Evolutionary conservation across 352 stramenopile genomes (phyloP), one percentile per base, ranked within the genome.

Genomic region (Pythium chondricola): DNA sequence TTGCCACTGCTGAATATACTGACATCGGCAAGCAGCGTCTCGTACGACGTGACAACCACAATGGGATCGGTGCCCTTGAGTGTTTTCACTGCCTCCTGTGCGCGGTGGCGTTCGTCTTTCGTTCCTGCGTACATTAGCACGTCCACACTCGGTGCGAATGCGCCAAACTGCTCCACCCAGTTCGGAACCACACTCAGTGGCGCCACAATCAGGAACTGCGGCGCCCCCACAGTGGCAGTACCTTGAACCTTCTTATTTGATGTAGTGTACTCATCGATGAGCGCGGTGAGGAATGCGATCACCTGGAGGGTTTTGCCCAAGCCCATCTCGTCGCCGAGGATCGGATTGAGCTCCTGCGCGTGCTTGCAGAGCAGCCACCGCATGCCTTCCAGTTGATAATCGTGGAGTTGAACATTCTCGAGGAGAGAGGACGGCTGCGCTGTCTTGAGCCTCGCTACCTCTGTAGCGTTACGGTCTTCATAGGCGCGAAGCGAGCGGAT

Each of bases 311-410:
- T 93, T 65, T 93, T 90, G 51, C 81, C 81, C 18, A 93, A 62
- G 1, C 81, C 81, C 81, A 93, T 93, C 26, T 93, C 78, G 48
- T 93, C 81, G 26, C 78, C 81, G 8, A 93, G 51, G 56, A 93
- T 88, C 32, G 72, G 63, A 55, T 85, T 86, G 32, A 92, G 40
- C 1, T 61, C 56, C 44, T 87, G 74, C n/a, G 67, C 63, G 50
- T 81, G 58, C 45, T 82, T 84, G 41, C 58, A 58, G 17, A 83
- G 50, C 43, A 90, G 61, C 81, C 81, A 90, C 29, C 61, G 66
- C 49, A 88, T 37, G 2, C 81, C 81, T 25, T 68, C 49, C 25
- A 84, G 18, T 56, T 92, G 81, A 48, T 92, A 92, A 37, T 74
- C 72, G 35, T 91, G 72, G 48, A 91, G 38, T 16, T 52, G 50